phyloP scores from a whole-genome alignment of 1,284 basidiomycete species.

The Singerocomus inundabilis region DNA sequence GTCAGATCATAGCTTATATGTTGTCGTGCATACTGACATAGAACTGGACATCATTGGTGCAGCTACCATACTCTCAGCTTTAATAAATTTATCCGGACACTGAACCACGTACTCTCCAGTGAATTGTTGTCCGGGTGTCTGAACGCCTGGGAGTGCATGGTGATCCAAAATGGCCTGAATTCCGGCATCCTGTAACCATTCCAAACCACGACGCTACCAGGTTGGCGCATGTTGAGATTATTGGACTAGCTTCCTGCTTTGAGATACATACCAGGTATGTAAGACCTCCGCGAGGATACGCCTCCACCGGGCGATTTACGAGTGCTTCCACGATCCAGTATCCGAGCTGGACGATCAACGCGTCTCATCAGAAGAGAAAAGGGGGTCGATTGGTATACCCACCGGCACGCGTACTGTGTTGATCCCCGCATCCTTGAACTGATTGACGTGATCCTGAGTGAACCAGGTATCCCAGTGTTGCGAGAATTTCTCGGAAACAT shows the following conservation, averaged over 20 bases:
- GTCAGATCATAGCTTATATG: slow-evolving; percentile 2
- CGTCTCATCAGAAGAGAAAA: neutral
- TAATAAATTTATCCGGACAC: slow-evolving; percentile 1
- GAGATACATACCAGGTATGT: slow-evolving; percentile 49
- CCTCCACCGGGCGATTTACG: slow-evolving; percentile 60
- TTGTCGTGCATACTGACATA: slow-evolving; percentile 45
- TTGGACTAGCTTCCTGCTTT: neutral
- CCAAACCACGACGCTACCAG: slow-evolving; percentile 56
- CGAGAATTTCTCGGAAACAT: slow-evolving; percentile 56
- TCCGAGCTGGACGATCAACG: slow-evolving; percentile 50
- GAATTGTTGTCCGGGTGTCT: slow-evolving; percentile 58
- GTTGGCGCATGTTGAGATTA: neutral
- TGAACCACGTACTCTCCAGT: slow-evolving; percentile 53
- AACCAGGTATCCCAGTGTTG: slow-evolving; percentile 76
- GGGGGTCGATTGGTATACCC: slow-evolving; percentile 20
- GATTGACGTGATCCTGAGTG: slow-evolving; percentile 56
- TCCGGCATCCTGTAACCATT: slow-evolving; percentile 56
- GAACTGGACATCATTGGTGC: slow-evolving; percentile 68
- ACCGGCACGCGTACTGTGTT: slow-evolving; percentile 78
- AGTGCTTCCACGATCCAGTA: slow-evolving; percentile 78
- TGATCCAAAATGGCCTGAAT: slow-evolving; percentile 72
- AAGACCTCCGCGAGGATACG: slow-evolving; percentile 69
- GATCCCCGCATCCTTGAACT: slow-evolving; percentile 52
- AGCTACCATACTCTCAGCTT: slow-evolving; percentile 38
- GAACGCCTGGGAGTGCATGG: slow-evolving; percentile 74